Conservation (phyloP, 208 protist species). For the Herpetomonas samuelpessoai region DNA sequence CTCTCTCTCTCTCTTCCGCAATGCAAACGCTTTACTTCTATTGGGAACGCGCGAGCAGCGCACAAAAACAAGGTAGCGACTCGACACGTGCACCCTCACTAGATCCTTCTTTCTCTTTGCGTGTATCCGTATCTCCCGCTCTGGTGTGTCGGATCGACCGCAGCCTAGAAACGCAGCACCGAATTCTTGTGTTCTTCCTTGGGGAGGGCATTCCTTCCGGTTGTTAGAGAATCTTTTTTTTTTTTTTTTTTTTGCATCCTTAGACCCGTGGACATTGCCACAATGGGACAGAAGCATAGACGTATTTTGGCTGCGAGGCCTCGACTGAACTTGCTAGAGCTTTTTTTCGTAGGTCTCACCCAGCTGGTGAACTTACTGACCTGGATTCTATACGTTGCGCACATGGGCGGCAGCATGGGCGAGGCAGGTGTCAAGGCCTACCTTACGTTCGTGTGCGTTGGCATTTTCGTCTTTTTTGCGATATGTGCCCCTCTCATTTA, state of each 20-base stretch:
- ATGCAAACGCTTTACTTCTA: too few species aligned
- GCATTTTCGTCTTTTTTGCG: constrained; percentile 43
- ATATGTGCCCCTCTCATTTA: constrained; percentile 61
- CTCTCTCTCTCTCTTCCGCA: too few species aligned
- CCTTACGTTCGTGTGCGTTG: constrained; percentile 49
- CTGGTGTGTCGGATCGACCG: too few species aligned
- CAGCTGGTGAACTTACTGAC: constrained; percentile 59
- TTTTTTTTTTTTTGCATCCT: constrained; percentile 5
- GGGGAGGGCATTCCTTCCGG: too few species aligned
- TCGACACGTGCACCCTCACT: too few species aligned
- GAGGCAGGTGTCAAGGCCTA: constrained; percentile 42
- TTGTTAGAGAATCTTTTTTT: too few species aligned
- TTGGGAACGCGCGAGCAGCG: too few species aligned
- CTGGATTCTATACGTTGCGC: constrained; percentile 49
- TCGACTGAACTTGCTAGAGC: constrained; percentile 38
- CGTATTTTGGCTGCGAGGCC: constrained; percentile 33
- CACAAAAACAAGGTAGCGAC: too few species aligned
- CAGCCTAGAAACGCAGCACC: too few species aligned
- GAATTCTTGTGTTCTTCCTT: too few species aligned
- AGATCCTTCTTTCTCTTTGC: too few species aligned
- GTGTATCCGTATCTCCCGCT: too few species aligned
- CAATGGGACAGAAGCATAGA: constrained; percentile 1
- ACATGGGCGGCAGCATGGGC: constrained; percentile 1
- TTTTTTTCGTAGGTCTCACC: constrained; percentile 55
- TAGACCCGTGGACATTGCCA: background rate